A percentile compares a stretch with the other conserved stretches of the same genome.
Conservation (phyloP, 306 rosid species). For the Alnus glutinosa region DNA sequence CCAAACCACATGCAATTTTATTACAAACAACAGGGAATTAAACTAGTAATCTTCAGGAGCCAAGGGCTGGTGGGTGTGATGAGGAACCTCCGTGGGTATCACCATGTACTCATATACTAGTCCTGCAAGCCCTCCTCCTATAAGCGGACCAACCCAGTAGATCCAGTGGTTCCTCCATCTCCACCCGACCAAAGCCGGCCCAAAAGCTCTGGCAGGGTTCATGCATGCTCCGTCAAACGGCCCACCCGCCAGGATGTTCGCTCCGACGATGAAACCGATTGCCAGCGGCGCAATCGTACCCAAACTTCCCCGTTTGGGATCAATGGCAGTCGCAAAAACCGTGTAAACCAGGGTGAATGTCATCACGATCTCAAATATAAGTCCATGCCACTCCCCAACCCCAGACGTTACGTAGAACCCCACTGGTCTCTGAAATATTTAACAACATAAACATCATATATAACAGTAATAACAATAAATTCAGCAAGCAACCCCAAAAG, state of each 20-base stretch:
- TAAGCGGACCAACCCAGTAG: conserved; percentile 88
- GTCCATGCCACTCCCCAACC: conserved; percentile 52
- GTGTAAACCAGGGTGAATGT: conserved; percentile 83
- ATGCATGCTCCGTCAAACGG: conserved; percentile 92
- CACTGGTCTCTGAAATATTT: conserved; percentile 58
- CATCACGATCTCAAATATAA: conserved; percentile 68
- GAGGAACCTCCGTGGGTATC: conserved; percentile 74
- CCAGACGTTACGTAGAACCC: conserved; percentile 60
- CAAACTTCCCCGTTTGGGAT: conserved; percentile 76
- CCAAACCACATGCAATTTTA: neutral
- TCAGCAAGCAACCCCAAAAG: too few species aligned
- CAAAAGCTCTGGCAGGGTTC: conserved; percentile 96
- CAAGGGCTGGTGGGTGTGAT: conserved; percentile 73
- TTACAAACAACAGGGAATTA: neutral
- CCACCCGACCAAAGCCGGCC: conserved; percentile 91
- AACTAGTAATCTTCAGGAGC: conserved; percentile 91
- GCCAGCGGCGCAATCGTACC: conserved; percentile 78
- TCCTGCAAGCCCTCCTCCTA: conserved; percentile 86
- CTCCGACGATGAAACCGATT: conserved; percentile 80
- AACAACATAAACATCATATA: neutral
- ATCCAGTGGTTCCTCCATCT: conserved; percentile 92
- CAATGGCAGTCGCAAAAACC: conserved; percentile 81
- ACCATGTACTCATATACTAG: conserved; percentile 71
- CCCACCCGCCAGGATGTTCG: conserved; percentile 81
- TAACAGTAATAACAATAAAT: neutral